Percentiles rank a stretch among this genome's conserved stretches.
Conservation (phyloP, 2,329 filamentous ascomycete species). For the Fusarium mangiferae region DNA sequence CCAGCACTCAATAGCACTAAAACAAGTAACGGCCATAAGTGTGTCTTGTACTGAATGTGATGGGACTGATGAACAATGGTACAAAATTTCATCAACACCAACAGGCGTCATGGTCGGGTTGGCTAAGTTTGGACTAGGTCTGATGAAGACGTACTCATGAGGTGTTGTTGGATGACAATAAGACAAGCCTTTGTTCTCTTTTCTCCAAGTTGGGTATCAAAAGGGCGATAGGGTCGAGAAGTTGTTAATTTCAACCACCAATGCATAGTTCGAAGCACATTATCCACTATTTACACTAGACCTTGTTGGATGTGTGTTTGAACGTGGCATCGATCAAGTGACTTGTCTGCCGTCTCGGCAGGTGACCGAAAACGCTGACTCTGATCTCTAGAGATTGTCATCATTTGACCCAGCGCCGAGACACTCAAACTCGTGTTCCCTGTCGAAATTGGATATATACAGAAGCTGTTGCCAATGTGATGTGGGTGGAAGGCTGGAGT, state of each 20-base stretch:
- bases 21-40: slow-evolving; percentile 3
- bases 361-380: slow-evolving; percentile 18
- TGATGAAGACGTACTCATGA: neutral
- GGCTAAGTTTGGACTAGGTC: neutral
- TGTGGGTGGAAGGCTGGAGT: neutral
- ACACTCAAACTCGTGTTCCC: neutral
- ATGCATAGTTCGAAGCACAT: neutral
- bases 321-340: slow-evolving; percentile 13
- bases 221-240: neutral
- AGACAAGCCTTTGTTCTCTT: neutral
- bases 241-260: neutral
- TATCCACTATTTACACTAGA: neutral
- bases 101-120: neutral
- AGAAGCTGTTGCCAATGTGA: neutral
- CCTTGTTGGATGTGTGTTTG: neutral
- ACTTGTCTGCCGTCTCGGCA: slow-evolving; percentile 5
- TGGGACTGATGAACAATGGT: neutral
- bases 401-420: slow-evolving; percentile 27
- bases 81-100: neutral
- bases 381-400: neutral
- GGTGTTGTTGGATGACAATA: neutral
- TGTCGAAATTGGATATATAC: neutral
- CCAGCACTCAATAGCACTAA: slow-evolving; percentile 6
- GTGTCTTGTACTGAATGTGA: neutral
- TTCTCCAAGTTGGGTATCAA: neutral